Base-by-base conservation (phyloP, 805 yeast genomes). In the Saccharomyces eubayanus region DNA sequence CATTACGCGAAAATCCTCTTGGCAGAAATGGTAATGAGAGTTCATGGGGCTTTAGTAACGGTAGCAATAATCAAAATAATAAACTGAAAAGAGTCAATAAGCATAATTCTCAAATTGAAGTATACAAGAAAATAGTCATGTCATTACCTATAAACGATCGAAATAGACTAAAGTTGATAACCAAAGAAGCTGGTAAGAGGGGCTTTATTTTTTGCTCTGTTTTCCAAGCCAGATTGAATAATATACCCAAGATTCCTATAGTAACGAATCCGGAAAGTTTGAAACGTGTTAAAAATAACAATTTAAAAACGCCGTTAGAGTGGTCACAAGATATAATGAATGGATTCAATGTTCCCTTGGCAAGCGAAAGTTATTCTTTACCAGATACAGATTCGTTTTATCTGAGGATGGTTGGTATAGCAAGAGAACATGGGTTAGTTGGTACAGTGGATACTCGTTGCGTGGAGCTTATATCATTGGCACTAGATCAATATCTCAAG, bases 261-360 rank as follows among this genome's bases (percentile, higher is more conserved):
- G 83, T 68, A 5, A 64, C 67, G 14, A 67, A 68, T 49, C 67
- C 63, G 20, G 71, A 68, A 41, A 65, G 71, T 31, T 57, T 66
- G 43, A 68, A 65, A 50, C 60, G 70, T 43, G 62, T 68, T 6
- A 65, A 66, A 41, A 56, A 60, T 29, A 67, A 67, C 50, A 67
- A 68, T 53, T 50, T 67, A 16, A 67, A 68, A 57, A 67, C 70
- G 1, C 78, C 88, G 31, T 78, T 83, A 30, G 85, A 85, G 60
- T 90, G 97, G 92, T 89, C 95, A 24, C 96, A 91, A 68, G 98
- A 94, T 65, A 88, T 94, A 16, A 78, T 85, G 52, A 90, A 85
- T 63, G 95, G 94, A 3, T 79, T 89, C 53, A 89, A 87, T 60
- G 81, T 94, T 1, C 92, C 94, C 4, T 74, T 91, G 36, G 79